phyloP scores from a whole-genome alignment of 805 yeast species.

The Wickerhamomyces queroliae region DNA sequence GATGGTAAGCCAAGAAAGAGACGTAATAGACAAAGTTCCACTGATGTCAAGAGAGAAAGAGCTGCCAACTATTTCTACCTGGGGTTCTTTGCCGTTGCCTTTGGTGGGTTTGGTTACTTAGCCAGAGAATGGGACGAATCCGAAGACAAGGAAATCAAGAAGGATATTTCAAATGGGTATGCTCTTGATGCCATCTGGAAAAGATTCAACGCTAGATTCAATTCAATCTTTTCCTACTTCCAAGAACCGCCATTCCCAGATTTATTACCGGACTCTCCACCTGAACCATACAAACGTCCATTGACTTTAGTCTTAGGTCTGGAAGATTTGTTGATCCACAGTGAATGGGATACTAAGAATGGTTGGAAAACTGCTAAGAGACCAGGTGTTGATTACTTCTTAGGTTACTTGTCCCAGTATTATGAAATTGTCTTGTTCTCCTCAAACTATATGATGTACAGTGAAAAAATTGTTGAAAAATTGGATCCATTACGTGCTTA shows the following conservation, averaged over 20 bases:
- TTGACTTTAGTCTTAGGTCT: constrained; percentile 82
- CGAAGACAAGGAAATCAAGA: constrained; percentile 56
- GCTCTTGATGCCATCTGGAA: constrained; percentile 57
- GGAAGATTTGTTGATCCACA: constrained; percentile 87
- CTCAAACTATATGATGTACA: constrained; percentile 77
- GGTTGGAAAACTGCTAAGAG: constrained; percentile 99
- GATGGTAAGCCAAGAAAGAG: constrained; percentile 22
- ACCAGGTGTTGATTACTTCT: constrained; percentile 95
- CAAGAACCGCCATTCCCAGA: constrained; percentile 92
- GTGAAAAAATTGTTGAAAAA: constrained; percentile 79
- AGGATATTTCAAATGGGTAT: constrained; percentile 59
- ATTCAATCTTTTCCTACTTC: constrained; percentile 74
- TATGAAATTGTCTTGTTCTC: constrained; percentile 93
- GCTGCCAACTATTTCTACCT: constrained; percentile 72
- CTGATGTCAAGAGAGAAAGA: constrained; percentile 78
- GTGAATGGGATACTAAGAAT: constrained; percentile 83
- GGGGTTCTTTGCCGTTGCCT: constrained; percentile 37
- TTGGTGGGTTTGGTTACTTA: constrained; percentile 62
- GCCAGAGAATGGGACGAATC: constrained; percentile 82
- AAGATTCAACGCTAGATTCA: constrained; percentile 66
- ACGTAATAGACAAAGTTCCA: constrained; percentile 61
- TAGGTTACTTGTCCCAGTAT: constrained; percentile 91
- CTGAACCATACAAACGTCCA: constrained; percentile 90
- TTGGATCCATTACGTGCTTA: constrained; percentile 92
- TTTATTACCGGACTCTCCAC: constrained; percentile 85